Conservation (phyloP, 2,329 filamentous ascomycete genomes). For the Thelonectria olida region DNA sequence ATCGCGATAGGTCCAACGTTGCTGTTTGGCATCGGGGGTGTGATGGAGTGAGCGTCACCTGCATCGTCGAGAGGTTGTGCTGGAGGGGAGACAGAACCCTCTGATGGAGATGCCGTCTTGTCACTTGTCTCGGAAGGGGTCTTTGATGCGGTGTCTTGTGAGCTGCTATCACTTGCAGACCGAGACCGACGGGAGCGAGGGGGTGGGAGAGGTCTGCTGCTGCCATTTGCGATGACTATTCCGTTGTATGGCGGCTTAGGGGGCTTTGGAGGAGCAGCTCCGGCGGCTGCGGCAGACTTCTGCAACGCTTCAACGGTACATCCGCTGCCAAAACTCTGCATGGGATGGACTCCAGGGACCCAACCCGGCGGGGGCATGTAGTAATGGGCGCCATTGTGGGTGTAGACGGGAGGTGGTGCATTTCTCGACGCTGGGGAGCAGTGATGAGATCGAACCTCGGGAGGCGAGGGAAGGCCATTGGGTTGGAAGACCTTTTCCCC, state of each 20-base stretch:
- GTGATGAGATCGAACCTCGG: conserved; percentile 30
- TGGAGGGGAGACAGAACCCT: background rate
- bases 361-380: conserved; percentile 30
- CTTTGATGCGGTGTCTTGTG: background rate
- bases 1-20: background rate
- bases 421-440: conserved; percentile 32
- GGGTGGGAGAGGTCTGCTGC: background rate
- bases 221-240: conserved; percentile 27
- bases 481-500: conserved; percentile 39
- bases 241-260: background rate
- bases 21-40: background rate
- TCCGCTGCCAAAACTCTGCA: conserved; percentile 7
- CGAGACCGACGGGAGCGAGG: too few relatives aligned
- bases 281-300: conserved; percentile 41
- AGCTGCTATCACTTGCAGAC: background rate
- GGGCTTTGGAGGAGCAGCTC: background rate
- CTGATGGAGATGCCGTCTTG: conserved; percentile 19
- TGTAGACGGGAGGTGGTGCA: conserved; percentile 25
- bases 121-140: conserved; percentile 3
- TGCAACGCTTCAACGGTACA: conserved; percentile 41
- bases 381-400: conserved; percentile 39
- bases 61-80: background rate
- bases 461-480: conserved; percentile 43
- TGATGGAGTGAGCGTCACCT: background rate
- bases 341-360: background rate